Base-by-base conservation (phyloP, 192 early-diverging fungal species). In the Hyaloraphidium curvatum region DNA sequence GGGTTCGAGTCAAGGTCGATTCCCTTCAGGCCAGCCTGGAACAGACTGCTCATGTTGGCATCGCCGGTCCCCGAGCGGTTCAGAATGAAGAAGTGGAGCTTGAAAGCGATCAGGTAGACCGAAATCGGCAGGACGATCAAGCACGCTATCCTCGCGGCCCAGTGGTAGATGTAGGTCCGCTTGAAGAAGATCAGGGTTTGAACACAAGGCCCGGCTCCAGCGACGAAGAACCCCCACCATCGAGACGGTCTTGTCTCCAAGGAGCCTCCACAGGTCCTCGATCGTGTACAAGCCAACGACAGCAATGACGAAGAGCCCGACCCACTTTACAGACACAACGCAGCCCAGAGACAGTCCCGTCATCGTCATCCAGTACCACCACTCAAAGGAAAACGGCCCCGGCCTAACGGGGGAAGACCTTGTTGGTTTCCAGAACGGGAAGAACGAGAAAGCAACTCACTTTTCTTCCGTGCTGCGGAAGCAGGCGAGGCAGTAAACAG, bases 31-130 rank as follows among this genome's bases (percentile, higher is more conserved):
- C 73, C 65, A n/a, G 91, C 87, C 63, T 98, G 95, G 71, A 98
- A 98, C n/a, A 92, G 67, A 2, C 89, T 87, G 60, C 83, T 83
- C 95, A 98, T 98, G 40, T 81, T 76, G 16, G 82, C 81, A 65
- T 94, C 88, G 2, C 92, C 91, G 2, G 80, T 66, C 0, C 95
- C 95, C 27, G 72, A 78, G 39, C 73, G 68, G 58, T 72, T 76
- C 30, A 98, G 67, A 22, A 98, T 74, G 29, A 75, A 63, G 70
- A 98, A 98, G 67, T 98, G 95, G 4, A 91, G 50, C 43, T 62
- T 68, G 59, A 98, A 98, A 28, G 76, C 73, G 19, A 81, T 53
- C 43, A 89, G 67, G 65, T 98, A 98, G 28, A 98, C 74, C 0
- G 65, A 40, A 33, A 86, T 64, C 14, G 95, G 95, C 17, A 91